Evolutionary conservation across 495 filamentous ascomycete genomes (phyloP), one percentile per base, ranked within the genome.

Genomic region (Penicillium lagena): DNA sequence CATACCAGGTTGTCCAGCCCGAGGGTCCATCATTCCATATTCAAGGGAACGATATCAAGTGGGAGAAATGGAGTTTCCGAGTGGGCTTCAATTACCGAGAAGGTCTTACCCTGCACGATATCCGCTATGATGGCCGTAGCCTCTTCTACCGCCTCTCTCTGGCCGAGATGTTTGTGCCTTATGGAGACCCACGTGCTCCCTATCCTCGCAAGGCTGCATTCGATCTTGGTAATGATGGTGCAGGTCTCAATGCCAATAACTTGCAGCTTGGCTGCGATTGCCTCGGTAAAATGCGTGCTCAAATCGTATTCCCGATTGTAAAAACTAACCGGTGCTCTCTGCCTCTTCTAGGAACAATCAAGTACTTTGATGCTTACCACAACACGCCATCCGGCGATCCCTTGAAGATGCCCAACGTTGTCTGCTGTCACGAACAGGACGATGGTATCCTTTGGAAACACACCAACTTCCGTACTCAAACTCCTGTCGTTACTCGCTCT

Each of bases 91-190:
- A 83, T 14, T 66, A 70, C 13, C 70, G 83, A 7, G 82, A 86
- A 52, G 82, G 82, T 1, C 70, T 79, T 36, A 78, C 80, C 15
- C 50, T 77, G 6, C 78, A 86, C 55, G 77, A 86, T 49, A 63
- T 89, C 11, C 68, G 70, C 42, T 90, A 87, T 49, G 85, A 85
- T 50, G 72, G 72, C 8, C 69, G 84, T 12, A 78, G 70, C 31
- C 54, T 88, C 2, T 79, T 90, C 50, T 88, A 89, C 56, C 75
- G 86, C 7, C 59, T 90, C 9, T 80, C 80, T 10, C 67, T 87
- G 15, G 78, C 80, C n/a, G 86, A 90, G 56, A 88, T 89, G 84
- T 81, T 78, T 17, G 82, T 90, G 1, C 83, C 83, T 0, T 73
- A 73, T 34, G 68, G 61, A 4, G 84, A 87, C 17, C 83, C 83